Evolutionary conservation across 2,329 filamentous ascomycete genomes (phyloP), one percentile per base, ranked within the genome.

Genomic region (Xylariaceae sp.): DNA sequence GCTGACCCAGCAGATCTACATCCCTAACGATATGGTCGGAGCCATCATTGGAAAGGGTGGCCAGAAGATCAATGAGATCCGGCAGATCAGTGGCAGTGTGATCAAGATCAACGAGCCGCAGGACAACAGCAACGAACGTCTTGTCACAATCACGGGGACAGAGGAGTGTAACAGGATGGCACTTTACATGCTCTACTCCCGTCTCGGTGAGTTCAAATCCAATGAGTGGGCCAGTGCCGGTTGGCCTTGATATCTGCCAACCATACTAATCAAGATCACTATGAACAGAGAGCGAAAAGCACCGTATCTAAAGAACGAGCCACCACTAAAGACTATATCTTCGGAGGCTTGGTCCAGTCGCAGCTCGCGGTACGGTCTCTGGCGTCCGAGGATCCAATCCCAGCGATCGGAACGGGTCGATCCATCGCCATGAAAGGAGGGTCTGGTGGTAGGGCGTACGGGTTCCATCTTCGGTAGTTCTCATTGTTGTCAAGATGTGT

Each of bases 91-190:
- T 59, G 92, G 90, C 49, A 96, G 90, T 64, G 89, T 98, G 29
- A 96, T 98, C 62, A 98, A 98, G 71, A 98, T 98, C 71, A 96
- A 98, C 58, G 92, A 98, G 60, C 92, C 92, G 2, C 92, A 95
- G 60, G 92, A 96, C 61, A 96, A 94, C 65, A 96, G 87, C 72
- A 98, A 96, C 55, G 92, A 98, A 68, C 82, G 92, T 43, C 70
- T 98, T 39, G 92, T 98, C 37, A 98, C 92, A 12, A 94, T 98
- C 49, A 95, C 92, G 2, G 92, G 92, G 45, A 96, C 92, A 5
- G 88, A 93, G 52, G 92, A 98, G 64, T 95, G 88, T 70, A 98
- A 98, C 65, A 86, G 94, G 55, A 96, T 98, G 89, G 92, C 92
- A n/a, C 67, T 98, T 36, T 98, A 96, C 66, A 95, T 98, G 89